Evolutionary conservation across 2,329 filamentous ascomycete species (phyloP), one percentile per base, ranked within the genome.

Genomic region (Diplocarpon mali): DNA sequence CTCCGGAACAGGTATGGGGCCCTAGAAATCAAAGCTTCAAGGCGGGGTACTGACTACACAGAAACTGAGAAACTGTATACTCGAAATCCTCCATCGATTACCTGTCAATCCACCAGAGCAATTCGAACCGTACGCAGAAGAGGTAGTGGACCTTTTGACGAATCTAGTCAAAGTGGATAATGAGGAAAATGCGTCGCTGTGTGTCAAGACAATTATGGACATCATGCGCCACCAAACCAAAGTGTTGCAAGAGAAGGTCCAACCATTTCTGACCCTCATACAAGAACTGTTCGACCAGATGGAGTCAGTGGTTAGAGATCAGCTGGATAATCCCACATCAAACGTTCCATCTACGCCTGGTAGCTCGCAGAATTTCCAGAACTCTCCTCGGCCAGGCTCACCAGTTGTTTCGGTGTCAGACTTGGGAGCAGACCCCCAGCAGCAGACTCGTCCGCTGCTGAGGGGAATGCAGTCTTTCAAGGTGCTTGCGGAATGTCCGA

Each of bases 391-490:
- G 42, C 90, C 92, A 4, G 88, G 83, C 42, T 98, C 93, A 2
- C 92, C 93, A 3, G 84, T 89, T 8, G 82, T 85, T 2, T 83
- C 87, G 1, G 78, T 85, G 2, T 75, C 82, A 14, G 92, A 96
- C 51, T 75, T 95, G 40, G 86, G 80, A 5, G 75, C 80, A 12
- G 89, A 95, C 56, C 69, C 72, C n/a, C 83, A 87, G 57, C 86
- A 90, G 60, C 83, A 88, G 57, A 79, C 78, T 44, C 80, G 89
- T 47, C 83, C 86, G 39, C 66, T 98, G 29, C 69, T 89, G 44
- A 94, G 87, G 65, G 92, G 92, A 27, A 95, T 95, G 86, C 87
- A 95, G 62, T 98, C 92, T 1, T 98, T 99, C 75, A 98, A 96
- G 64, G 90, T 98, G 17, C 75, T 98, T 4, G 88, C 90, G 1